Evolutionary conservation across 768 basidiomycete genomes (phyloP).

Genomic region (Lactifluus piperatus): DNA sequence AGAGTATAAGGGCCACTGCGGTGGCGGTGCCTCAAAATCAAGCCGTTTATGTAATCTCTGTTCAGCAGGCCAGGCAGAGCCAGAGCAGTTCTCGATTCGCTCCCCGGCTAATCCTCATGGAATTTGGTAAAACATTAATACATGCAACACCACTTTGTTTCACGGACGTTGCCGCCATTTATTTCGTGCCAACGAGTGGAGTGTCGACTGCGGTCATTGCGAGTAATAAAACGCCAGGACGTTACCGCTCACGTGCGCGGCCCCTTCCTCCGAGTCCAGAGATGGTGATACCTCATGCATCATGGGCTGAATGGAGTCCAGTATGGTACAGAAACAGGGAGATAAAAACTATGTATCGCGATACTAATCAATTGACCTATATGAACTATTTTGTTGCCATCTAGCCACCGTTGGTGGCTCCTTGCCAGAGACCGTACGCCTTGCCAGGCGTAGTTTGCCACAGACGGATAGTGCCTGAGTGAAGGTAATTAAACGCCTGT

Average conservation of each 20-base stretch:
- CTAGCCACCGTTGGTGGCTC: constrained; percentile 36
- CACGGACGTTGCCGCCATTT: too few relatives aligned
- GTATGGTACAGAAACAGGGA: constrained; percentile 8
- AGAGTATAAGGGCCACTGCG: background rate
- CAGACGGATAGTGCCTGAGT: constrained; percentile 79
- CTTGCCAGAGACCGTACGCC: constrained; percentile 87
- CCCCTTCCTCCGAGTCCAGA: background rate
- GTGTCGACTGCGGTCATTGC: background rate
- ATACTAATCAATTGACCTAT: constrained; percentile 9
- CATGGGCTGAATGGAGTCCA: background rate
- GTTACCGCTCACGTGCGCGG: background rate
- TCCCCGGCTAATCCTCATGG: background rate
- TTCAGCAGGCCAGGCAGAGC: too few relatives aligned
- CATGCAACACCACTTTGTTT: too few relatives aligned
- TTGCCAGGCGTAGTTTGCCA: constrained; percentile 98
- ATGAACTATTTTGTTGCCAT: background rate
- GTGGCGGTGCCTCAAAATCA: too few relatives aligned
- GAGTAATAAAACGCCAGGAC: too few relatives aligned
- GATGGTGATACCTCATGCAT: background rate
- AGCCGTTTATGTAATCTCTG: too few relatives aligned
- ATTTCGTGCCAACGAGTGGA: too few relatives aligned
- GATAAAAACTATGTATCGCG: constrained; percentile 1
- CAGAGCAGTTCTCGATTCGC: too few relatives aligned
- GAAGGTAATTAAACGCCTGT: constrained; percentile 12
- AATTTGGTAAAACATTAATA: background rate